phyloP scores from a whole-genome alignment of 768 basidiomycete species.

The Leucocoprinus birnbaumii region DNA sequence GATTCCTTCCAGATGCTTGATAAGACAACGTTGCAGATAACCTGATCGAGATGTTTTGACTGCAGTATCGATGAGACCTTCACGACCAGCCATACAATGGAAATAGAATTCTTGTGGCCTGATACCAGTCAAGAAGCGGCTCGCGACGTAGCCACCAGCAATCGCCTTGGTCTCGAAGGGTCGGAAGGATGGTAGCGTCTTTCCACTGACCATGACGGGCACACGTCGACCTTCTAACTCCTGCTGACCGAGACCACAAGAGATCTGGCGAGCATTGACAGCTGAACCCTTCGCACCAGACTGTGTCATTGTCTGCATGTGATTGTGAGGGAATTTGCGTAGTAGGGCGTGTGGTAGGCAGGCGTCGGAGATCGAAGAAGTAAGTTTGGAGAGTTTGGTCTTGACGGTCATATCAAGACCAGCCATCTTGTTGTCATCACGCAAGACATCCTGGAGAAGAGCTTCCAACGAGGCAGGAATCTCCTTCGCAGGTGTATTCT shows the following conservation, averaged over 20 bases:
- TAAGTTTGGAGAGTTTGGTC: constrained; percentile 80
- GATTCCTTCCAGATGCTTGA: constrained; percentile 97
- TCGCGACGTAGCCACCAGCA: constrained; percentile 96
- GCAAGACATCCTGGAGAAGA: constrained; percentile 86
- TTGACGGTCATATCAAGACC: constrained; percentile 93
- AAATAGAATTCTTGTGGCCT: constrained; percentile 99
- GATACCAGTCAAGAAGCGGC: constrained; percentile 97
- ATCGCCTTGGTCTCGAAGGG: constrained; percentile 98
- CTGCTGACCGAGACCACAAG: constrained; percentile 96
- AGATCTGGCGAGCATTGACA: constrained; percentile 97
- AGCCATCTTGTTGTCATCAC: constrained; percentile 97
- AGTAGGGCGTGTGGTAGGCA: constrained; percentile 85
- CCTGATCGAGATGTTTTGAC: constrained; percentile 99
- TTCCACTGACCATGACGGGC: constrained; percentile 98
- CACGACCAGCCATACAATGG: constrained; percentile 99
- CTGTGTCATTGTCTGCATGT: constrained; percentile 99
- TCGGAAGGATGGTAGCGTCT: constrained; percentile 96
- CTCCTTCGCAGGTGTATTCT: constrained; percentile 46
- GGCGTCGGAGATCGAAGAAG: constrained; percentile 84
- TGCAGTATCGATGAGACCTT: constrained; percentile 98
- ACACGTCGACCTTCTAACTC: constrained; percentile 98
- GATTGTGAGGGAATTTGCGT: constrained; percentile 94
- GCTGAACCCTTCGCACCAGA: constrained; percentile 98
- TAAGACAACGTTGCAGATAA: constrained; percentile 95
- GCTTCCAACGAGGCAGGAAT: constrained; percentile 52